Evolutionary conservation across 257 asterid species (phyloP).

Genomic region (Solanum piurae): DNA sequence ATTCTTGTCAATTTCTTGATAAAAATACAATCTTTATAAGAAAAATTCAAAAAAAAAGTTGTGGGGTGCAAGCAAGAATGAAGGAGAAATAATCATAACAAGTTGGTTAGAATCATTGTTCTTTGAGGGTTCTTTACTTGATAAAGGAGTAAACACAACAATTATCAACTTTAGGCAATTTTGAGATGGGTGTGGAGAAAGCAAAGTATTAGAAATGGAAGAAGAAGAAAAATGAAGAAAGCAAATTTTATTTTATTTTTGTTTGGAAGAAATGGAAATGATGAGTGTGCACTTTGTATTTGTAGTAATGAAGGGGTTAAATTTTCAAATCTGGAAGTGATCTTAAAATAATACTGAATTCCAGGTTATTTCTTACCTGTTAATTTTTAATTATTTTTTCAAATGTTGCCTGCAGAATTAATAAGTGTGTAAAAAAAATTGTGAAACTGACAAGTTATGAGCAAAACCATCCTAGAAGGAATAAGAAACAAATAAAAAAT

Average conservation of each 20-base stretch:
- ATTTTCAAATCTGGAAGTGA: background rate
- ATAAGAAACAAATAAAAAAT: background rate
- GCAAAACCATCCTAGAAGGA: background rate
- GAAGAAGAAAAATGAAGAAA: background rate
- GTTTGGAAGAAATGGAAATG: background rate
- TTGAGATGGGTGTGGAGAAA: slow-evolving; percentile 13
- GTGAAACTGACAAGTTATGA: background rate
- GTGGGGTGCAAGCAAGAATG: slow-evolving; percentile 35
- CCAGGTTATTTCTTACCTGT: background rate
- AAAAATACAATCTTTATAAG: background rate
- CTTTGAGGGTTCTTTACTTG: slow-evolving; percentile 48
- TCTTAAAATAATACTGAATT: background rate
- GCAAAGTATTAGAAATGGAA: slow-evolving; percentile 5
- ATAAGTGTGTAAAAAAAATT: background rate
- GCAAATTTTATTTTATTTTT: too few species aligned
- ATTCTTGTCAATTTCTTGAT: background rate
- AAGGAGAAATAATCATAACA: slow-evolving; percentile 26
- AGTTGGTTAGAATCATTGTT: slow-evolving; percentile 18
- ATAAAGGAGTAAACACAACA: slow-evolving; percentile 18
- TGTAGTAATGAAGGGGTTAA: background rate
- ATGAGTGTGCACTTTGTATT: background rate
- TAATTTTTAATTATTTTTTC: background rate
- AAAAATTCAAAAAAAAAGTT: background rate
- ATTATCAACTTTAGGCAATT: background rate
- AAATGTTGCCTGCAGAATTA: background rate